Evolutionary conservation across 805 yeast species (phyloP).

Genomic region (Metschnikowia gelsemii): DNA sequence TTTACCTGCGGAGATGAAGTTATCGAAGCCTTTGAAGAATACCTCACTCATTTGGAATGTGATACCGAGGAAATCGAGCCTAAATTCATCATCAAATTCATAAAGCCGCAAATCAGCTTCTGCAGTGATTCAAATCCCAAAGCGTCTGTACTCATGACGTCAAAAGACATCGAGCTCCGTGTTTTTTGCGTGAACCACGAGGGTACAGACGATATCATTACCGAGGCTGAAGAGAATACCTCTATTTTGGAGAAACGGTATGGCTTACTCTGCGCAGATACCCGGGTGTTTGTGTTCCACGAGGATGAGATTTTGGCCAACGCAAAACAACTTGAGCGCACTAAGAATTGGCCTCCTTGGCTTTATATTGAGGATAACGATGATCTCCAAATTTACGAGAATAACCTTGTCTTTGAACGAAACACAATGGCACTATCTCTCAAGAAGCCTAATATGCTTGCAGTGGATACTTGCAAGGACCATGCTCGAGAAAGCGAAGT

Average conservation of each 20-base stretch:
- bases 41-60: constrained; percentile 42
- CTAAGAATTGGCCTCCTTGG: constrained; percentile 21
- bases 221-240: constrained; percentile 33
- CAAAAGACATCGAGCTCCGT: constrained; percentile 59
- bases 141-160: constrained; percentile 51
- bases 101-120: constrained; percentile 81
- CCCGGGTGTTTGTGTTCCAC: constrained; percentile 53
- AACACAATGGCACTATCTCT: constrained; percentile 44
- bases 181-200: constrained; percentile 45
- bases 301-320: constrained; percentile 26
- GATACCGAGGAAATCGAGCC: constrained; percentile 47
- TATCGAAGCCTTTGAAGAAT: constrained; percentile 51
- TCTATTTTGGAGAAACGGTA: constrained; percentile 53
- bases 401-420: constrained; percentile 35
- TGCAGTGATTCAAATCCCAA: constrained; percentile 46
- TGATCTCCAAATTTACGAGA: constrained; percentile 20
- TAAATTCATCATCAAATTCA: constrained; percentile 63
- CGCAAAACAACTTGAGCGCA: constrained; percentile 8
- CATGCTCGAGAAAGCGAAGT: constrained; percentile 30
- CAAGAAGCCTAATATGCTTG: constrained; percentile 53
- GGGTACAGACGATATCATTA: constrained; percentile 37
- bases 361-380: constrained; percentile 29
- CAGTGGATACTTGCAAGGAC: constrained; percentile 27
- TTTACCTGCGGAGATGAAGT: constrained; percentile 31
- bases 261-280: constrained; percentile 55